These are phyloP conservation scores for Coelastrella sp. DNA, from an alignment of 139 green algal species.

Conservation along the genomic window DNA sequence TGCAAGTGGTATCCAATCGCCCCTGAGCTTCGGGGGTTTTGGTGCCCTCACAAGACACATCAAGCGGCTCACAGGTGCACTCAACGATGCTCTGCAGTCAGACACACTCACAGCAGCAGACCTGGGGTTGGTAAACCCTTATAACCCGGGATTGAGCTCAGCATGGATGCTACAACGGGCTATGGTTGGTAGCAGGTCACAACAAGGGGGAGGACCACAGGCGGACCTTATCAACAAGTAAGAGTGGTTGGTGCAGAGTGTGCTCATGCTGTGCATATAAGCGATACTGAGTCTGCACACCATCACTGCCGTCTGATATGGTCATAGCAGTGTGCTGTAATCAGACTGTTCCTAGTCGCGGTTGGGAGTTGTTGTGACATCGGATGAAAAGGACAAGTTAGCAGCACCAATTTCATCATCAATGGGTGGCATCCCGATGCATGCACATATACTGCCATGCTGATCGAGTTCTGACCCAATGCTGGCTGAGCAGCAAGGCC, in stretches of 20 bases:
- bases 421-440: no score
- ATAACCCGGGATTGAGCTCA: conserved; percentile 61
- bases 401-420: no score
- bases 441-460: no score
- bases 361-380: no score
- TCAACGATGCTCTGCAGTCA: conserved; percentile 68
- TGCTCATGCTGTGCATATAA: background rate
- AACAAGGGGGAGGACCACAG: conserved; percentile 25
- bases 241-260: no score
- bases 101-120: conserved; percentile 32
- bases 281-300: background rate
- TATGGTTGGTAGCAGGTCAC: conserved; percentile 80
- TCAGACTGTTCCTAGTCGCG: no score
- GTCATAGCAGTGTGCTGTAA: no score
- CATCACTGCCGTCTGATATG: no score
- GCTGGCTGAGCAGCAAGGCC: no score
- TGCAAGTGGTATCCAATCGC: conserved; percentile 93
- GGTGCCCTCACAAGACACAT: conserved; percentile 84
- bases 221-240: conserved; percentile 83
- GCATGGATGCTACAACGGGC: conserved; percentile 92
- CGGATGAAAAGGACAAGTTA: no score
- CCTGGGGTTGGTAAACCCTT: conserved; percentile 13
- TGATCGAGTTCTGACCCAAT: no score
- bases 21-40: conserved; percentile 97
- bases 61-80: conserved; percentile 69